Conservation (phyloP, 495 filamentous ascomycete species). For the Penicillium cinerascens region DNA sequence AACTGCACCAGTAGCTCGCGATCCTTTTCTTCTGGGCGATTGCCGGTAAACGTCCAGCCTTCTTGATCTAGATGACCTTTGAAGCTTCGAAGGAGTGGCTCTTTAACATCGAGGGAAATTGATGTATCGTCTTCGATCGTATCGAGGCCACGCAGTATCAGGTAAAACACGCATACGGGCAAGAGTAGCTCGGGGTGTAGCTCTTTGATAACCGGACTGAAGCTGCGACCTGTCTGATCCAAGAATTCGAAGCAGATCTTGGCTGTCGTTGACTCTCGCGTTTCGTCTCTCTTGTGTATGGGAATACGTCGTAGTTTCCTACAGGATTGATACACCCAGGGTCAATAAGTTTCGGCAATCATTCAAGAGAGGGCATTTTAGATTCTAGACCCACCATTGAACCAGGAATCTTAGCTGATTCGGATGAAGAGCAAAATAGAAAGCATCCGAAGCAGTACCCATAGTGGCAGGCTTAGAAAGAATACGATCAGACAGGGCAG, state of each 20-base stretch:
- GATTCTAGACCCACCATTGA: neutral
- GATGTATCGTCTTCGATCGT: constrained; percentile 95
- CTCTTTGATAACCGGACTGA: constrained; percentile 27
- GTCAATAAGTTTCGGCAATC: neutral
- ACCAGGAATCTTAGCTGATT: neutral
- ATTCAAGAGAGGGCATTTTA: too few relatives aligned
- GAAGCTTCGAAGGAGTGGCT: constrained; percentile 38
- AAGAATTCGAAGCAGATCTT: constrained; percentile 72
- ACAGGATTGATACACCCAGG: neutral
- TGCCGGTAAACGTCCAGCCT: neutral
- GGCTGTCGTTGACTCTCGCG: constrained; percentile 63
- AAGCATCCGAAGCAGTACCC: neutral
- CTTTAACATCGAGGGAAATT: constrained; percentile 66
- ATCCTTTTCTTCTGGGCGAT: neutral
- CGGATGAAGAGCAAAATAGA: neutral
- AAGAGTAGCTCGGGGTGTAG: constrained; percentile 43
- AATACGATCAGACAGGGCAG: neutral
- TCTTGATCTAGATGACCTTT: neutral
- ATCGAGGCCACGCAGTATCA: constrained; percentile 75
- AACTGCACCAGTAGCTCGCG: neutral
- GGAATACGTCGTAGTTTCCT: neutral
- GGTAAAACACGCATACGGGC: constrained; percentile 77
- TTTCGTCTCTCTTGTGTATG: neutral
- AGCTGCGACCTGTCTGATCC: constrained; percentile 75
- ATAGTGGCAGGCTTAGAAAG: neutral